Evolutionary conservation across 140 eudicot genomes (phyloP), one percentile per base, ranked within the genome.

Genomic region (Bidens hawaiensis): DNA sequence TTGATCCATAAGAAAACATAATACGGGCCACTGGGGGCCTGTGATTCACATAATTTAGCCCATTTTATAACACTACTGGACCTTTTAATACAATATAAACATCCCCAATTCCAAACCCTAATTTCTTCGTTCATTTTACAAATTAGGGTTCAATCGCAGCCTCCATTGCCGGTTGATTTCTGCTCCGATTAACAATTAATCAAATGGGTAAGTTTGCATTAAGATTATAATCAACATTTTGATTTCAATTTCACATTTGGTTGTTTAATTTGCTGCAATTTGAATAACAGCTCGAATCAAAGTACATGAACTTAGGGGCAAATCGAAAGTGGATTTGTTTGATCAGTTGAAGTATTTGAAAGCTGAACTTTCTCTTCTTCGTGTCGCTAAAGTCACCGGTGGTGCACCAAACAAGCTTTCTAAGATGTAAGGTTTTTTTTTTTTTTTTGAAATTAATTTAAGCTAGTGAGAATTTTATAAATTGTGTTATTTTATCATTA

Each of bases 401-500:
- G 94, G 94, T 53, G 94, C 94, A 6, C 89, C 94, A 0, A 85
- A 85, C 72, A 85, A 85, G 70, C 89, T 85, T 60, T 81, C 89
- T 62, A 85, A 85, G 70, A 85, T 85, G 94, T 85, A 72, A 30
- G 1, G n/a, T 38, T 11, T 15, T 45, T 45, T 22, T 15, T 45
- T 22, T 45, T 21, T 15, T 2, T 15, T 45, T 15, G 21, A n/a
- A n/a, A n/a, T n/a, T n/a, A n/a, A n/a, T n/a, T n/a, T n/a, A n/a
- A n/a, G n/a, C n/a, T n/a, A n/a, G n/a, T n/a, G n/a, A n/a, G n/a
- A n/a, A n/a, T n/a, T n/a, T n/a, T n/a, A n/a, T n/a, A n/a, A n/a
- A n/a, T n/a, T n/a, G n/a, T n/a, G n/a, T n/a, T n/a, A n/a, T n/a
- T n/a, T n/a, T n/a, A n/a, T n/a, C n/a, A n/a, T n/a, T n/a, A n/a